These are phyloP conservation scores for Naganishia albida DNA, from an alignment of 1,284 basidiomycete genomes.

Conservation along the genomic window DNA sequence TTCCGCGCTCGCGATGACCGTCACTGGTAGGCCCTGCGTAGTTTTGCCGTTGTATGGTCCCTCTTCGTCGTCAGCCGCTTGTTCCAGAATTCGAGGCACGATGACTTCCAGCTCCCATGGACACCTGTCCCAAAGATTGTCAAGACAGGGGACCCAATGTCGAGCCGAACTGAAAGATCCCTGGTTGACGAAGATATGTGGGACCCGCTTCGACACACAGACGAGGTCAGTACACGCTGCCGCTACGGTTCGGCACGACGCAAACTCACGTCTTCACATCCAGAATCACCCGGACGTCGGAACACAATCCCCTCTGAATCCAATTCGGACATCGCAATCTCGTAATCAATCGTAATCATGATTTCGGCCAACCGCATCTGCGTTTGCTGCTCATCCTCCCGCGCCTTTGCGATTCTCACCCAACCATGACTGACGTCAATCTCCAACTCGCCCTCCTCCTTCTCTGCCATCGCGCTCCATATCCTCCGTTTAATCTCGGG, in stretches of 20 bases:
- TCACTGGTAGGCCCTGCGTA: constrained; percentile 61
- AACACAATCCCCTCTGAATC: constrained; percentile 51
- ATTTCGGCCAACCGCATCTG: constrained; percentile 44
- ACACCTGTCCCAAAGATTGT: constrained; percentile 92
- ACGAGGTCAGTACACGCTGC: constrained; percentile 34
- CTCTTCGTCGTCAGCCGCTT: constrained; percentile 57
- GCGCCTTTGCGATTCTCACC: constrained; percentile 53
- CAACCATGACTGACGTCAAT: constrained; percentile 85
- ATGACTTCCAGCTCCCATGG: constrained; percentile 99
- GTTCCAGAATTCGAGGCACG: constrained; percentile 82
- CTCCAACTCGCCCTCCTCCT: constrained; percentile 89
- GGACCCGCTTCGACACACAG: constrained; percentile 66
- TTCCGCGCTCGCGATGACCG: constrained; percentile 92
- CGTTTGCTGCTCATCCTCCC: constrained; percentile 35
- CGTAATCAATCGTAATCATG: constrained; percentile 52
- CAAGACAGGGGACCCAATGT: constrained; percentile 96
- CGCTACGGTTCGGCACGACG: too few relatives aligned
- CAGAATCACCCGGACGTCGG: constrained; percentile 45
- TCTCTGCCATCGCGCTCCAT: constrained; percentile 84
- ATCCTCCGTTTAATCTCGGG: constrained; percentile 91
- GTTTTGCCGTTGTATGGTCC: constrained; percentile 54
- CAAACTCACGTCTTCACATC: constrained; percentile 67
- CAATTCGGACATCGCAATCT: constrained; percentile 43
- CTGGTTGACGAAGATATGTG: constrained; percentile 88
- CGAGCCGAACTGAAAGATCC: constrained; percentile 86